Evolutionary conservation across 345 rosid species (phyloP), one percentile per base, ranked within the genome.

Genomic region (Bretschneidera sinensis): DNA sequence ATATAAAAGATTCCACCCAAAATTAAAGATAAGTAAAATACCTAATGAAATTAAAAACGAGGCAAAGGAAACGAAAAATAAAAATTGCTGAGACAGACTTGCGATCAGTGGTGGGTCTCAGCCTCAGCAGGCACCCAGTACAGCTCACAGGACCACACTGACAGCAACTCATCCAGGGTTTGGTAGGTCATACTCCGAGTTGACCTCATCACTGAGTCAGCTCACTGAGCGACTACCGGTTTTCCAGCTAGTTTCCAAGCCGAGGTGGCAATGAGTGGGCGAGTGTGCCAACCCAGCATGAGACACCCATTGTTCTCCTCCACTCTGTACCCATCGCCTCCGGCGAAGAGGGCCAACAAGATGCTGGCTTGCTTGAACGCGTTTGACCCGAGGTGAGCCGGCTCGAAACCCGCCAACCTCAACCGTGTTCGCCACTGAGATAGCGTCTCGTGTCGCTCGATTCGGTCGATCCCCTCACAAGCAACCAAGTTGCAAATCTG

Each of bases 401-500:
- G 85, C 0, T 49, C 61, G 14, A 85, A 92, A 43, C 98, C 98
- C 43, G 91, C 75, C 9, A 86, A 65, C 1, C 68, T 75, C 14
- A 92, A 28, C 59, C 92, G 83, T 48, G 48, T 68, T 54, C 78
- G 39, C 98, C 98, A 92, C 68, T 83, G 88, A 52, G 52, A 33
- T 68, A 89, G 24, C 20, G 79, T 72, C 71, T 92, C 96, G 69
- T 89, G 98, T 10, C 96, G 58, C 77, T 92, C 98, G 6, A 86
- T 81, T 6, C 98, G 81, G 62, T 85, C 95, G 2, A 57, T 17
- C 1, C 96, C 96, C 52, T 92, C 98, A 9, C 89, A 83, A 1
- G 92, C 92, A 61, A 90, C 88, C 11, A 90, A 78, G 33, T 90
- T 87, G 62, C 92, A 87, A 34, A 90, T 90, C 84, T 91, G 97